phyloP scores from a whole-genome alignment of 345 rosid species.

The Lepidium aucheri region DNA sequence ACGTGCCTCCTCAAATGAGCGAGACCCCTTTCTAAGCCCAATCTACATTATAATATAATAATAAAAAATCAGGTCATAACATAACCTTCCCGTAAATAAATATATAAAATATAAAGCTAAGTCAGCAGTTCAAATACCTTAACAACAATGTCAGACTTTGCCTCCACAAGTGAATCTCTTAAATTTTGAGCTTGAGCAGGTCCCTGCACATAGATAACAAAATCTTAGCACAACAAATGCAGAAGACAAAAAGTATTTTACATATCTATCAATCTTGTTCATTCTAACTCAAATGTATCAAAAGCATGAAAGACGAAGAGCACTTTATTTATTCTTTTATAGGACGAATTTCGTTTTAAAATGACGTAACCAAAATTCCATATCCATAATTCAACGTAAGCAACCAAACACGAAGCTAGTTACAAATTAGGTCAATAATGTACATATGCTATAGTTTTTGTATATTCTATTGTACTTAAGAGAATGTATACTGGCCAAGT shows the following conservation, averaged over 20 bases:
- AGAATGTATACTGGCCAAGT: too few relatives aligned
- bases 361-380: neutral
- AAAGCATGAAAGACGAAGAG: neutral
- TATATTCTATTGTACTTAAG: too few relatives aligned
- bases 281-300: neutral
- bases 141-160: constrained; percentile 65
- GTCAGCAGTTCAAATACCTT: constrained; percentile 41
- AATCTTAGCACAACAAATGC: neutral
- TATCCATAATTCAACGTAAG: neutral
- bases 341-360: too few relatives aligned
- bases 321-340: neutral
- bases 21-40: constrained; percentile 85
- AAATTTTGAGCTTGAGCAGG: constrained; percentile 97
- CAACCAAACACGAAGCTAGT: neutral
- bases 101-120: neutral
- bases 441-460: too few relatives aligned
- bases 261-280: neutral
- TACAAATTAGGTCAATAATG: neutral
- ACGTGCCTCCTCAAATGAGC: constrained; percentile 85
- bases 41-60: constrained; percentile 29
- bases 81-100: neutral
- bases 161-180: constrained; percentile 87
- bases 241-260: neutral
- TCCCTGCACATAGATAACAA: constrained; percentile 31
- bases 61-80: constrained; percentile 1